phyloP scores from a whole-genome alignment of 2,329 filamentous ascomycete genomes.

The Colletotrichum sp. region DNA sequence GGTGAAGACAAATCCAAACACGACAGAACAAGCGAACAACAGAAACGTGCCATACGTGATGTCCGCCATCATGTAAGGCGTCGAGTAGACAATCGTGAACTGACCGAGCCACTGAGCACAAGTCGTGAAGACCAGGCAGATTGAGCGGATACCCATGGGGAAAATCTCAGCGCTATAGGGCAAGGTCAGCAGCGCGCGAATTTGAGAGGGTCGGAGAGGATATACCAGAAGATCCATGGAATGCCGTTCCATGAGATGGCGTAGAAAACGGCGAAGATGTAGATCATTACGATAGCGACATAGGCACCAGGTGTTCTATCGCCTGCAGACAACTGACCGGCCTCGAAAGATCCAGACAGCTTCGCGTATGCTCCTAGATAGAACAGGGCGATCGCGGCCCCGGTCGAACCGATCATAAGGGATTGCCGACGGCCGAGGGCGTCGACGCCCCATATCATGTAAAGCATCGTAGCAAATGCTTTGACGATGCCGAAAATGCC shows the following conservation, averaged over 20 bases:
- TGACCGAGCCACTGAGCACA: conserved; percentile 31
- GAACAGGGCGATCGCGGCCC: conserved; percentile 33
- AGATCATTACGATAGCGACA: conserved; percentile 30
- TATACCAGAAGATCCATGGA: conserved; percentile 26
- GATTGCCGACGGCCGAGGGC: conserved; percentile 23
- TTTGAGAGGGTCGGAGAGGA: conserved; percentile 44
- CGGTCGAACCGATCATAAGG: conserved; percentile 26
- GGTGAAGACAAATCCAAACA: conserved; percentile 37
- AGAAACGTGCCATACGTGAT: conserved; percentile 47
- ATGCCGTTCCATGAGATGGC: conserved; percentile 30
- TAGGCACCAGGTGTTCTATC: conserved; percentile 16
- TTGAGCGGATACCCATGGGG: conserved; percentile 26
- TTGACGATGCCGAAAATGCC: conserved; percentile 71
- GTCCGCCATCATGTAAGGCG: conserved; percentile 30
- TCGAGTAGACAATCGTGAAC: conserved; percentile 29
- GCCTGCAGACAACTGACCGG: not conserved
- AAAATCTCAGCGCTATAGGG: conserved; percentile 11
- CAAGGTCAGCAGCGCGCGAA: not conserved
- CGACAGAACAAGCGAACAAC: conserved; percentile 46
- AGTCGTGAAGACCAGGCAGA: conserved; percentile 27
- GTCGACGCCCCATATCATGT: conserved; percentile 24
- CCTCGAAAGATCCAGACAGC: conserved; percentile 21
- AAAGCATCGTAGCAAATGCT: conserved; percentile 24
- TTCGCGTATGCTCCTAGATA: conserved; percentile 29
- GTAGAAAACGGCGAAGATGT: conserved; percentile 27